phyloP scores from a whole-genome alignment of 2,329 filamentous ascomycete genomes.

The Aspergillus quadrilineatus region DNA sequence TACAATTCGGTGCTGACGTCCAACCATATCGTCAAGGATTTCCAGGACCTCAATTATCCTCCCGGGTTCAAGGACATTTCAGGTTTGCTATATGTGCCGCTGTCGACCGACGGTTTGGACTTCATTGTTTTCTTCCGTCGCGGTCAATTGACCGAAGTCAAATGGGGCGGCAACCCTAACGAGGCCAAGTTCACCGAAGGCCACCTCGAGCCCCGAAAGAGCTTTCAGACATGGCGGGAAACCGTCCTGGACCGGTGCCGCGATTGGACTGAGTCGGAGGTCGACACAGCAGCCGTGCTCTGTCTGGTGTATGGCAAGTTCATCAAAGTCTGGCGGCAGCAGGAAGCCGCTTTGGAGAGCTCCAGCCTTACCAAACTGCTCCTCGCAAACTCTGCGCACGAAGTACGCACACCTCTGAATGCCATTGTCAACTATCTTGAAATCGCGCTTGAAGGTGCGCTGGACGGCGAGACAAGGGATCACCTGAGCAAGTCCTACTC shows the following conservation, averaged over 20 bases:
- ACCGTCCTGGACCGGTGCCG: slow-evolving; percentile 77
- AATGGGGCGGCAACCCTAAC: slow-evolving; percentile 63
- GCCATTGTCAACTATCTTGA: slow-evolving; percentile 95
- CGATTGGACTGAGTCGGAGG: slow-evolving; percentile 85
- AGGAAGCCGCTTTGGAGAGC: slow-evolving; percentile 77
- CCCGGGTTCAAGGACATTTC: slow-evolving; percentile 78
- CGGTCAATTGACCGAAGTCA: slow-evolving; percentile 76
- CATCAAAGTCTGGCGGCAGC: slow-evolving; percentile 90
- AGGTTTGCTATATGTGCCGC: slow-evolving; percentile 76
- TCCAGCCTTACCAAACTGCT: slow-evolving; percentile 77
- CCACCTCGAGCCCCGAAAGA: slow-evolving; percentile 75
- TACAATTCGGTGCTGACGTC: slow-evolving; percentile 75
- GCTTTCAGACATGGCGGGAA: slow-evolving; percentile 80
- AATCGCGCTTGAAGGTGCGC: slow-evolving; percentile 76
- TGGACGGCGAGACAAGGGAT: slow-evolving; percentile 80
- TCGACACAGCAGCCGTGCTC: slow-evolving; percentile 83
- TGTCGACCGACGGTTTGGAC: slow-evolving; percentile 72
- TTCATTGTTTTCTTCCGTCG: slow-evolving; percentile 92
- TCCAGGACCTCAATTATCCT: slow-evolving; percentile 75
- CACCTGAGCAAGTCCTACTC: slow-evolving; percentile 83
- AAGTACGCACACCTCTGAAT: slow-evolving; percentile 86
- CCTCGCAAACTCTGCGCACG: slow-evolving; percentile 84
- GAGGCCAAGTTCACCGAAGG: slow-evolving; percentile 68
- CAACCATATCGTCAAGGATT: slow-evolving; percentile 72
- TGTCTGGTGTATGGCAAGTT: slow-evolving; percentile 87